Evolutionary conservation across 2,329 filamentous ascomycete species (phyloP), one percentile per base, ranked within the genome.

Genomic region (Arthroderma sp.): DNA sequence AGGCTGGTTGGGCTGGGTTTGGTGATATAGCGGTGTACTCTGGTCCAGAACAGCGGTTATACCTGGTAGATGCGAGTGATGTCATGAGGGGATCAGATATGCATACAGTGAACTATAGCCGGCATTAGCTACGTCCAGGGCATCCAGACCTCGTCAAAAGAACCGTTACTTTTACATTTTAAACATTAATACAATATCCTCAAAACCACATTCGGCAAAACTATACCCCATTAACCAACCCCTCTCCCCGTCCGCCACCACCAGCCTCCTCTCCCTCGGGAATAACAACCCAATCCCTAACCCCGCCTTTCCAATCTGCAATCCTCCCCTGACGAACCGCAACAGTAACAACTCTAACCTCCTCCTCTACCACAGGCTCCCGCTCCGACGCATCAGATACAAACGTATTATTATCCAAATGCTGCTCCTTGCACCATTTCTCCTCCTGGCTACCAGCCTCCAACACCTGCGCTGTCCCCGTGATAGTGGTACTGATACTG

Each of bases 291-390:
- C 78, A 96, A 60, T 96, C 89, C 55, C 83, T 78, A 4, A 96
- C 86, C 9, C 80, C 78, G n/a, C 91, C 89, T 68, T 94, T 94
- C 83, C 84, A 94, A 62, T 94, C 91, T 52, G 84, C 87, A 56
- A 93, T 93, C 56, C 87, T 75, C 40, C 91, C 87, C 59, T 88
- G 85, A 55, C 74, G 76, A 54, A 96, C 86, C 55, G 75, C 77
- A 5, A 96, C 91, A 4, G 89, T 76, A 31, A 96, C 86, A 5
- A 95, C 88, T 40, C 83, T 74, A 1, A 93, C 87, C 60, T 91
- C 83, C 57, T 86, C 83, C 43, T 66, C 63, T 37, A 66, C 48
- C 15, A 22, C 41, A 22, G 15, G 15, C 15, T 22, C 15, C 15
- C 15, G 15, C 48, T 78, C 74, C 43, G 48, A 48, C 3, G 51